Percentiles rank a stretch among this genome's conserved stretches.
Conservation (phyloP, 176 grass and related monocot species). For the Rhynchospora tenuis region DNA sequence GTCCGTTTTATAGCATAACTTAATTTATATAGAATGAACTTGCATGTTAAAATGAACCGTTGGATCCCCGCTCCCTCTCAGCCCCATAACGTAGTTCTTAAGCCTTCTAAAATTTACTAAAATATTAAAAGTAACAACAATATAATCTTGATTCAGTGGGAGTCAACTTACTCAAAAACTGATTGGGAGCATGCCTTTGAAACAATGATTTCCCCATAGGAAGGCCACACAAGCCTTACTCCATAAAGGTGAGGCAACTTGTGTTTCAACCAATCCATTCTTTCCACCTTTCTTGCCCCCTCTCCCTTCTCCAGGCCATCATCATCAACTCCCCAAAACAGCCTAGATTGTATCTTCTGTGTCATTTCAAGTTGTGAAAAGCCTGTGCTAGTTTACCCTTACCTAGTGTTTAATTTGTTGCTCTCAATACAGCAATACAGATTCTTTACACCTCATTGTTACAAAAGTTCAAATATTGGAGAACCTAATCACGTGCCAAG, state of each 20-base stretch:
- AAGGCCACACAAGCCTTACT: background rate
- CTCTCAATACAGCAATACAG: background rate
- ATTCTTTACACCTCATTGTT: background rate
- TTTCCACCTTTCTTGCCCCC: background rate
- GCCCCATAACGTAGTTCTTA: no score
- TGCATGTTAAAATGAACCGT: background rate
- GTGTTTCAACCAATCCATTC: constrained; percentile 16
- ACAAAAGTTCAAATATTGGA: constrained; percentile 5
- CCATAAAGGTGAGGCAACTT: constrained; percentile 22
- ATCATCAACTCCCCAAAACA: constrained; percentile 13
- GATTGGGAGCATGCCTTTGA: constrained; percentile 4
- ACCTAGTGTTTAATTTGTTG: background rate
- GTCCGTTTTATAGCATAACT: no score
- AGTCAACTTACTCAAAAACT: background rate
- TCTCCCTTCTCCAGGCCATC: background rate
- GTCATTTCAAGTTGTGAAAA: constrained; percentile 1
- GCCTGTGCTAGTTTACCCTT: background rate
- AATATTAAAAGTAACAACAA: background rate
- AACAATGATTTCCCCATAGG: constrained; percentile 23
- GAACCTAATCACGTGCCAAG: constrained; percentile 19
- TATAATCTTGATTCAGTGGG: background rate
- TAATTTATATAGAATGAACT: no score
- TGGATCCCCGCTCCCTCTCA: background rate
- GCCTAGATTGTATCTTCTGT: background rate
- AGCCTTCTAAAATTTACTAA: no score